Base-by-base conservation (phyloP, 192 early-diverging fungal genomes). In the Helicostylum pulchrum region DNA sequence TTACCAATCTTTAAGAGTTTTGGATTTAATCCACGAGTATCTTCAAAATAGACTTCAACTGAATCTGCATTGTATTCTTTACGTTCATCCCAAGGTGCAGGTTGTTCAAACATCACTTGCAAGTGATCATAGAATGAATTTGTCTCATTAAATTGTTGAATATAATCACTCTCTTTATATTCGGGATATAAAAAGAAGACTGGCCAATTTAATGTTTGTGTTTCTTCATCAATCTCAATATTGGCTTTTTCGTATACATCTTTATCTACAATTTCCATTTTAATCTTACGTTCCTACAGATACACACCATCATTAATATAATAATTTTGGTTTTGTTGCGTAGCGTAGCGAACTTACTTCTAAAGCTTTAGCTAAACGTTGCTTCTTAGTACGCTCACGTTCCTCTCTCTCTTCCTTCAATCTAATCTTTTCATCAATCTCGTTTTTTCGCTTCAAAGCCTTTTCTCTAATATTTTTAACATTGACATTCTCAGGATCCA, bases 121-220 rank as follows among this genome's bases (percentile, higher is more conserved):
- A 99, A 71, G 68, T 97, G 94, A 59, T 94, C 92, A 48, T 73
- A 64, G 64, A 99, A 90, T 19, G 93, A 86, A 59, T 82, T 77
- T 11, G 83, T 69, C 77, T 98, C 97, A 77, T 93, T 79, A 66
- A 96, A 95, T 34, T 75, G 76, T 60, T 87, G 78, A 54, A 99
- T 91, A 53, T 91, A 80, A 73, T 99, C 97, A 2, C 89, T 90
- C 64, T 98, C 85, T 62, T 88, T 88, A 66, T 88, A 77, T 76
- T 99, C 95, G 21, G 97, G 97, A 71, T 99, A 99, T 70, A 97
- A 73, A 60, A 99, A 94, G 32, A 93, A 78, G 4, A 93, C 92
- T 0, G 97, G 97, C 80, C 88, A 88, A 7, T 83, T 77, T 12
- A 99, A 67, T 19, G 78, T 80, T 19, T 83, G 80, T 0, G 82